Conservation (phyloP, 495 filamentous ascomycete species). For the Cercophora newfieldiana region DNA sequence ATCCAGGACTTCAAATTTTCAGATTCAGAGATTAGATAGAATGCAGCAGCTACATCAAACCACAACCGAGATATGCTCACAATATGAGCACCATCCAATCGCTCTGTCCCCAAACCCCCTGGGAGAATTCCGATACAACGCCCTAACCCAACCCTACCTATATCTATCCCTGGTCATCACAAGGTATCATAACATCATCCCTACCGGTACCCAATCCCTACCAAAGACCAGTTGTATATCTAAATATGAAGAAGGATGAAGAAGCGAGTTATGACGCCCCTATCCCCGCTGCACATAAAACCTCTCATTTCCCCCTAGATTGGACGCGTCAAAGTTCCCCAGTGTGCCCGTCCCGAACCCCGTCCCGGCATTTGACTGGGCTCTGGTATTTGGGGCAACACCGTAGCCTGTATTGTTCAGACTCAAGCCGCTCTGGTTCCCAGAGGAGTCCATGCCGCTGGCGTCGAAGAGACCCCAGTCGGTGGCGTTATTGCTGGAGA, state of each 20-base stretch:
- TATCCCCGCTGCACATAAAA: constrained; percentile 26
- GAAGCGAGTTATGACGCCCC: constrained; percentile 1
- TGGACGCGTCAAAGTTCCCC: constrained; percentile 30
- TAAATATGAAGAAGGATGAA: neutral
- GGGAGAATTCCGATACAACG: neutral
- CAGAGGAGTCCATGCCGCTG: constrained; percentile 36
- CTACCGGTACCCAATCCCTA: too few species aligned
- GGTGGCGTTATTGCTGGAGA: constrained; percentile 20
- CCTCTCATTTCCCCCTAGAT: constrained; percentile 23
- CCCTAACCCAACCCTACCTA: neutral
- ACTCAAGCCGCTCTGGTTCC: constrained; percentile 27
- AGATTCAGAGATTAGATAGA: too few species aligned
- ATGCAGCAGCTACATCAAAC: neutral
- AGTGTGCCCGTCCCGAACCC: constrained; percentile 23
- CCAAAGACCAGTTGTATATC: neutral
- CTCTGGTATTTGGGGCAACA: constrained; percentile 21
- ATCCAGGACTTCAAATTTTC: too few species aligned
- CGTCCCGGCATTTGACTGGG: constrained; percentile 19
- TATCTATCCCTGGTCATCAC: neutral
- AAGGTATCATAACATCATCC: constrained; percentile 2
- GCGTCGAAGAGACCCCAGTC: constrained; percentile 44
- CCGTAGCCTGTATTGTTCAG: constrained; percentile 26
- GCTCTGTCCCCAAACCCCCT: neutral
- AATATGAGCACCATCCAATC: neutral
- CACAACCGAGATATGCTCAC: neutral